Evolutionary conservation across 352 stramenopile species (phyloP), one percentile per base, ranked within the genome.

Genomic region (Globisporangium cederbergense): DNA sequence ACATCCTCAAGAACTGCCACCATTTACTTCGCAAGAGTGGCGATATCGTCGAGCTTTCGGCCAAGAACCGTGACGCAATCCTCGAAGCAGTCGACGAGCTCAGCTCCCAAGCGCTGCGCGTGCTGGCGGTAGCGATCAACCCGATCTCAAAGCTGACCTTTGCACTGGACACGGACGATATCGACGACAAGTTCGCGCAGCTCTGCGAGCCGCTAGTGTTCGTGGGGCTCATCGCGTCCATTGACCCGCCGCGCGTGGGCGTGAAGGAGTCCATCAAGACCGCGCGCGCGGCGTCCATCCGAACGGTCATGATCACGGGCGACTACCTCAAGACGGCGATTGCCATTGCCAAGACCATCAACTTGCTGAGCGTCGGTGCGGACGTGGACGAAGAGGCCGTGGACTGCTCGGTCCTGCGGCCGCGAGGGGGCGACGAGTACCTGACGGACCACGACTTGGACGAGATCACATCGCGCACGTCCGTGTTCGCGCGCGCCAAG

Each of bases 241-340:
- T 96, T 58, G 78, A 85, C 42, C 74, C 74, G 3, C 62, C 72
- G 18, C 74, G 77, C 2, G 50, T 65, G 10, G 77, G 77, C 10
- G 75, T 86, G 6, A 58, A 59, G 16, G 68, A 79, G 18, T 76
- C 77, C n/a, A 74, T 86, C 52, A 54, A 53, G 8, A 73, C 52
- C 7, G 72, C 74, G 14, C 72, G 69, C 4, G 62, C 40, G 11
- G 67, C 72, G 20, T 81, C 65, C 20, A 78, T 86, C 28, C 74
- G 72, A 10, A 84, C 77, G 0, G 71, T 90, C 38, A 97, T 98
- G 88, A 80, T 97, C 36, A 98, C 92, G 2, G 92, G 90, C 34
- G 95, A 98, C 76, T 88, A 91, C 36, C 75, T 97, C 52, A 90
- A 97, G 70, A 98, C 95, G 8, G 95, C 93, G 6, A 60, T 96